Percentiles rank a stretch among this genome's conserved stretches.
Evolutionary conservation across 2,329 filamentous ascomycete species (phyloP).

Genomic region (Beauveria sp.): DNA sequence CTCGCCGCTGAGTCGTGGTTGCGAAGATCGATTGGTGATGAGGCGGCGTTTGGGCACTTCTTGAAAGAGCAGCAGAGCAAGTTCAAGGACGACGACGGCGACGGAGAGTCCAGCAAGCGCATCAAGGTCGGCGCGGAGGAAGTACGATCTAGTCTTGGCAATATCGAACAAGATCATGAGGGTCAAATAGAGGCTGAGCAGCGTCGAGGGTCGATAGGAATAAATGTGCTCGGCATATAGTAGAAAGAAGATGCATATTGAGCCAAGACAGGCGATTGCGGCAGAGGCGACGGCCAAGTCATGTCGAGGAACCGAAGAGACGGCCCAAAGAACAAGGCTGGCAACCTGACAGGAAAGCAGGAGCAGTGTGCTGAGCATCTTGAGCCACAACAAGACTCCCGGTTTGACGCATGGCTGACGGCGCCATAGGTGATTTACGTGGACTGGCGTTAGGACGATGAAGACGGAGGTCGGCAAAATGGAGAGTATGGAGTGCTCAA

Average conservation of each 20-base stretch:
- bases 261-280: slow-evolving; percentile 21
- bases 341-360: slow-evolving; percentile 15
- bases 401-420: slow-evolving; percentile 2
- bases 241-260: slow-evolving; percentile 19
- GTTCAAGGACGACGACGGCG: slow-evolving; percentile 20
- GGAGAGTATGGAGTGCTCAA: slow-evolving; percentile 8
- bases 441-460: slow-evolving; percentile 11
- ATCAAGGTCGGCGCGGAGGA: slow-evolving; percentile 21
- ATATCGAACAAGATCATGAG: slow-evolving; percentile 26
- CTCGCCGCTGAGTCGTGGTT: slow-evolving; percentile 15
- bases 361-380: slow-evolving; percentile 12
- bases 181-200: slow-evolving; percentile 26
- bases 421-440: neutral
- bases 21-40: neutral
- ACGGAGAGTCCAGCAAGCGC: slow-evolving; percentile 22
- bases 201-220: slow-evolving; percentile 24
- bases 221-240: slow-evolving; percentile 28
- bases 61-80: slow-evolving; percentile 23
- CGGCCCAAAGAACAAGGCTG: slow-evolving; percentile 23
- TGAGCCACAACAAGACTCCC: slow-evolving; percentile 17
- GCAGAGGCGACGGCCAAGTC: slow-evolving; percentile 23
- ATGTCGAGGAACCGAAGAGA: slow-evolving; percentile 11
- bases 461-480: slow-evolving; percentile 12
- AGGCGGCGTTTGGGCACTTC: slow-evolving; percentile 22
- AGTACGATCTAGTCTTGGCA: slow-evolving; percentile 25